These are phyloP conservation scores for Olyra latifolia DNA, from an alignment of 176 grass and related monocot species.

Conservation along the genomic window DNA sequence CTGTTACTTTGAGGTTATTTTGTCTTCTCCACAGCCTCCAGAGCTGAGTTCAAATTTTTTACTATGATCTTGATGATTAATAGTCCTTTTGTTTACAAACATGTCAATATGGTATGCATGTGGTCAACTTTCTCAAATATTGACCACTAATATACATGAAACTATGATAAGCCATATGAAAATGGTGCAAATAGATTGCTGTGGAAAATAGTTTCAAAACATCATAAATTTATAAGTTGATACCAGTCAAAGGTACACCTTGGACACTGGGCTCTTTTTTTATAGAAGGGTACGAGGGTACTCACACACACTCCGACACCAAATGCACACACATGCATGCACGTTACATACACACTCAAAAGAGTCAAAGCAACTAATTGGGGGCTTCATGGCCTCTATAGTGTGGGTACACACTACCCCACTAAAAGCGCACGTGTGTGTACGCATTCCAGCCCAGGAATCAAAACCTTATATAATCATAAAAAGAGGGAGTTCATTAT, in stretches of 20 bases:
- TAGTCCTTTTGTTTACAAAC: neutral
- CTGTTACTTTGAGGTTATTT: neutral
- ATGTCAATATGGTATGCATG: neutral
- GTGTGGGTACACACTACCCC: no score
- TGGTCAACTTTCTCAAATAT: neutral
- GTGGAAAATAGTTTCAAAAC: neutral
- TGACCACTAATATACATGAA: neutral
- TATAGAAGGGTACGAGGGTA: no score
- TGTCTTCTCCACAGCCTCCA: neutral
- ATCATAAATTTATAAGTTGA: neutral
- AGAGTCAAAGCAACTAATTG: no score
- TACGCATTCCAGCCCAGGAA: no score
- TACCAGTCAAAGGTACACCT: neutral
- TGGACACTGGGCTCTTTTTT: neutral
- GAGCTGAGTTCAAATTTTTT: neutral
- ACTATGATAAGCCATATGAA: neutral
- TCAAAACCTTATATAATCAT: neutral
- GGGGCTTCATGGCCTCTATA: no score
- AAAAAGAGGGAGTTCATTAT: neutral
- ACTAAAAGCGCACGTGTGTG: no score
- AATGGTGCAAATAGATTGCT: neutral
- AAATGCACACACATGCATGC: no score
- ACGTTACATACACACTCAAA: no score
- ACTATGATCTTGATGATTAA: neutral
- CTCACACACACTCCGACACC: no score